Percentiles rank a stretch among this genome's conserved stretches.
Conservation (phyloP, 352 stramenopile species). For the Phytophthora melonis region DNA sequence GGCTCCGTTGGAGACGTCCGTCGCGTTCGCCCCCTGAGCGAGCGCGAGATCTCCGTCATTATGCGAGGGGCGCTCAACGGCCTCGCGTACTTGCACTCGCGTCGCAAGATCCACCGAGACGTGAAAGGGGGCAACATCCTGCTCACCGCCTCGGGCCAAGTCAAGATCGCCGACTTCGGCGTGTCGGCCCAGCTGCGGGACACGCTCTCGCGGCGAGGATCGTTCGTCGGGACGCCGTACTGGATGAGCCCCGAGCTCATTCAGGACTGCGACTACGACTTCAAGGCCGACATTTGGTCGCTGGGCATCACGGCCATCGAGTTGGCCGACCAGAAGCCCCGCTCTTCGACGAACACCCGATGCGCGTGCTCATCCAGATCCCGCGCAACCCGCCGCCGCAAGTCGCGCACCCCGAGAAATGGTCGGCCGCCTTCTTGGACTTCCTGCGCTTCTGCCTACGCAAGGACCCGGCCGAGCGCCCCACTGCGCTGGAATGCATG, state of each 20-base stretch:
- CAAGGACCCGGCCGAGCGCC: constrained; percentile 75
- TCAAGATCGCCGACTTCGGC: constrained; percentile 97
- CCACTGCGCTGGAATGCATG: constrained; percentile 90
- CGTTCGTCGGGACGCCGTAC: constrained; percentile 93
- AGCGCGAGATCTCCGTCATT: constrained; percentile 84
- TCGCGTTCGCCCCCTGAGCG: constrained; percentile 51
- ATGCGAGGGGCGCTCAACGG: constrained; percentile 77
- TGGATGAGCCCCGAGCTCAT: constrained; percentile 97
- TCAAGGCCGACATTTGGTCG: constrained; percentile 92
- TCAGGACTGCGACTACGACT: constrained; percentile 92
- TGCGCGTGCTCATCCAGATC: constrained; percentile 84
- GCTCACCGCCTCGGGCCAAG: constrained; percentile 90
- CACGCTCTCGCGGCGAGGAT: constrained; percentile 63
- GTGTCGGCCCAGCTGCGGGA: constrained; percentile 73
- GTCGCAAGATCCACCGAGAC: constrained; percentile 93
- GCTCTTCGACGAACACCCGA: constrained; percentile 91
- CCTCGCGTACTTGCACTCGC: constrained; percentile 87
- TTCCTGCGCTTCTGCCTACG: constrained; percentile 90
- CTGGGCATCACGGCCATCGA: constrained; percentile 93
- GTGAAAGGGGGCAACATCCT: constrained; percentile 96
- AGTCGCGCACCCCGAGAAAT: constrained; percentile 75
- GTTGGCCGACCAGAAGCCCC: constrained; percentile 91
- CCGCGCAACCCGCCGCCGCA: constrained; percentile 84
- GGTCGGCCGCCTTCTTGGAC: constrained; percentile 81
- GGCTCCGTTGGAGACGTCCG: constrained; percentile 84